Evolutionary conservation across 257 asterid genomes (phyloP).

Genomic region (Nicotiana otophora): DNA sequence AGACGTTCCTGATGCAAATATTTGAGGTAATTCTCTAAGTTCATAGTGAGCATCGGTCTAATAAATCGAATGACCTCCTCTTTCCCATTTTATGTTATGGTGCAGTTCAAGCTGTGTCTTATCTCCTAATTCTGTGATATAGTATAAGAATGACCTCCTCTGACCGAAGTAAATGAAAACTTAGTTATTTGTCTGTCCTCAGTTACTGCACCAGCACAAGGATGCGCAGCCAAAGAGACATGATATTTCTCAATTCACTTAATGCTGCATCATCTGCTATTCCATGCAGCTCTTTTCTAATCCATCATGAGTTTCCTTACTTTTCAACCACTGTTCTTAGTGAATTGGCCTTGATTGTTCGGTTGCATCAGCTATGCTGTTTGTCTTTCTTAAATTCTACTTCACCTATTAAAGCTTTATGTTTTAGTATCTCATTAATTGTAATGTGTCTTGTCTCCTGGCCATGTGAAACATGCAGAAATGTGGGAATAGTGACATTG

Average conservation of each 20-base stretch:
- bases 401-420: neutral
- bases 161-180: neutral
- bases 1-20: constrained; percentile 96
- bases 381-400: neutral
- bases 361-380: neutral
- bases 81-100: neutral
- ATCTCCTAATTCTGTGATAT: neutral
- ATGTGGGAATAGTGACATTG: constrained; percentile 87
- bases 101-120: neutral
- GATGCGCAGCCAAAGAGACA: neutral
- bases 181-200: neutral
- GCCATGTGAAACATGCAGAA: constrained; percentile 41
- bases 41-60: neutral
- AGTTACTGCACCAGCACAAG: neutral
- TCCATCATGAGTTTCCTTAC: neutral
- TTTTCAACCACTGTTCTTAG: neutral
- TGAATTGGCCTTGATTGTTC: neutral
- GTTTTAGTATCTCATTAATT: neutral
- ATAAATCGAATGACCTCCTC: neutral
- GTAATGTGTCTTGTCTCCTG: constrained; percentile 11
- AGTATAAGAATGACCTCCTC: neutral
- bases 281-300: neutral
- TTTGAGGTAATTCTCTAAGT: constrained; percentile 60
- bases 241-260: neutral
- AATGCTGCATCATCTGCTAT: neutral